Evolutionary conservation across 1,284 basidiomycete genomes (phyloP), one percentile per base, ranked within the genome.

Genomic region (Trametes pubescens): DNA sequence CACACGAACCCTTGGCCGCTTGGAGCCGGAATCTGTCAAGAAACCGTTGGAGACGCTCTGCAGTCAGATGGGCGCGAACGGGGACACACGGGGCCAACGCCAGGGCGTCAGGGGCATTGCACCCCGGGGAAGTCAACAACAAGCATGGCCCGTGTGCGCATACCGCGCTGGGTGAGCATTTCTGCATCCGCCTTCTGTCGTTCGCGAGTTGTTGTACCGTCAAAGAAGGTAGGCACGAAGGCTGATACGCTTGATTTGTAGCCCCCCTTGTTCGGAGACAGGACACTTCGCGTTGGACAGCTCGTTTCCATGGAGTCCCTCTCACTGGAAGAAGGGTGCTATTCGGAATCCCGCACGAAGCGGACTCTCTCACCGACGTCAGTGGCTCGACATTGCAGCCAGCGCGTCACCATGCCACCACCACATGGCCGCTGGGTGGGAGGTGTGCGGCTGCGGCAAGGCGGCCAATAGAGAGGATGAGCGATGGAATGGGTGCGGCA

Each of bases 331-430:
- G 40, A 43, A 43, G 40, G 40, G 40, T 7, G 14, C 18, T 43
- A 16, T 18, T 43, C 13, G 44, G 51, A 26, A 26, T 18, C 46
- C 61, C 61, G 61, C 24, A 49, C 26, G 47, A 38, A 46, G 29
- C 51, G 59, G 61, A 52, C 47, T 55, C 57, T 65, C 66, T 51
- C 66, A 62, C 66, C 66, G n/a, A 68, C 53, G 64, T 68, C 66
- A 64, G 40, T 51, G 32, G 49, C 52, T 24, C 37, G 35, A 37
- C 51, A 32, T 49, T 61, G 61, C 53, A 44, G 53, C 60, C 38
- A 54, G 35, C 55, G 52, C 61, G 65, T 69, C 65, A 43, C 67
- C 65, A 69, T 66, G 67, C 65, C 63, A 68, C 67, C 62, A 55
- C 51, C 61, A 59, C 62, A 61, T 63, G 67, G 58, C 65, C 47